These are phyloP conservation scores for Ophiostoma ulmi DNA, from an alignment of 2,329 filamentous ascomycete species.

Conservation along the genomic window DNA sequence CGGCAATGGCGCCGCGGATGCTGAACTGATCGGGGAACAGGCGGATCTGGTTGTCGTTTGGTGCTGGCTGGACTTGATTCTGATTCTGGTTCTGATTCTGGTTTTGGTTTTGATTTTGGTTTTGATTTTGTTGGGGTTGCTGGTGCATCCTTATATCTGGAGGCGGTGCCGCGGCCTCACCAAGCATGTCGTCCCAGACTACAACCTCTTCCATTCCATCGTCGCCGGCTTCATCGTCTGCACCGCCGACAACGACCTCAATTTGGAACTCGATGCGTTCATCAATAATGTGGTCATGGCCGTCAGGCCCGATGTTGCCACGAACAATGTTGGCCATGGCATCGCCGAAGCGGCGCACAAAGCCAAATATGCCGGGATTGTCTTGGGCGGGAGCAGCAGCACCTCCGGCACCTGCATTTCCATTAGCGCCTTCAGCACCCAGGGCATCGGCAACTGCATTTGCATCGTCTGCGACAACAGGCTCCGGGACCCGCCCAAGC, in stretches of 20 bases:
- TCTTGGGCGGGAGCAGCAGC: neutral
- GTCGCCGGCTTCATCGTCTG: neutral
- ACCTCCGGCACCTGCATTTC: neutral
- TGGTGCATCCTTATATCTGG: conserved; percentile 16
- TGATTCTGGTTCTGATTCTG: conserved; percentile 26
- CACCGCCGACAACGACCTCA: conserved; percentile 23
- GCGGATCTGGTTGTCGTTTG: neutral
- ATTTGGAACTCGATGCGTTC: conserved; percentile 23
- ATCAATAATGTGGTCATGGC: neutral
- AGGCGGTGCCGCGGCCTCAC: conserved; percentile 29
- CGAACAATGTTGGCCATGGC: neutral
- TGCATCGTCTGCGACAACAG: neutral
- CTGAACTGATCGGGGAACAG: neutral
- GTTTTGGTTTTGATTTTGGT: conserved; percentile 11
- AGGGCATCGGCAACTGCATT: neutral
- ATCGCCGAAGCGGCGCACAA: neutral
- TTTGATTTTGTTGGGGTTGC: neutral
- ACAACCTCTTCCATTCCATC: conserved; percentile 25
- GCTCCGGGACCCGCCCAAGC: conserved; percentile 30
- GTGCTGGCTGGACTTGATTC: neutral
- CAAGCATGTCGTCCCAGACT: conserved; percentile 24
- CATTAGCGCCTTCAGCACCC: neutral
- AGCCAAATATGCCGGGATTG: neutral
- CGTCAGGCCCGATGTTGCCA: neutral
- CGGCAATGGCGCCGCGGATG: conserved; percentile 40